phyloP scores from a whole-genome alignment of 768 basidiomycete species.

The Nidularia sp. region DNA sequence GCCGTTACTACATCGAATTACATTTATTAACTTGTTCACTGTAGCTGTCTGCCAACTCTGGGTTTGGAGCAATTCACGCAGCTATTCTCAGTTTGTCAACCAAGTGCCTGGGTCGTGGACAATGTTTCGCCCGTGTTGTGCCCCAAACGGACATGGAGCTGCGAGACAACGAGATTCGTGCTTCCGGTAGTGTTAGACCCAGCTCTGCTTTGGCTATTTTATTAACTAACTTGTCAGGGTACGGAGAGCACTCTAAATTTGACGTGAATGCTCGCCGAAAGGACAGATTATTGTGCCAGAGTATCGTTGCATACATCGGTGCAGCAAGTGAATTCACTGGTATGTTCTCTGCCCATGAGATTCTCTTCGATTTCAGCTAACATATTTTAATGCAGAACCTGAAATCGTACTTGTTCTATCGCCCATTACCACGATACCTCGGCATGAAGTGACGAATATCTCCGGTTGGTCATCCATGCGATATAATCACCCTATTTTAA shows the following conservation, averaged over 20 bases:
- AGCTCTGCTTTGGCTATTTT: not conserved
- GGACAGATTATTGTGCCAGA: constrained; percentile 56
- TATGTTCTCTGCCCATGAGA: constrained; percentile 13
- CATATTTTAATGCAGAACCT: constrained; percentile 41
- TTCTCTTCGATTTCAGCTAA: not conserved
- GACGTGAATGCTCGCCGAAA: constrained; percentile 50
- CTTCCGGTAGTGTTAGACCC: constrained; percentile 41
- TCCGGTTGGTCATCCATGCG: constrained; percentile 37
- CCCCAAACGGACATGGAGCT: constrained; percentile 69
- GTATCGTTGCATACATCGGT: constrained; percentile 64
- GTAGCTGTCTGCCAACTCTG: constrained; percentile 60
- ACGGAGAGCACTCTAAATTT: constrained; percentile 53
- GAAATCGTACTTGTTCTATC: constrained; percentile 72
- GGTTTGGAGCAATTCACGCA: constrained; percentile 83
- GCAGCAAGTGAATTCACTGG: constrained; percentile 71
- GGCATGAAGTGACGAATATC: constrained; percentile 56
- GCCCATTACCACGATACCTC: constrained; percentile 54
- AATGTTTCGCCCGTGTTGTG: constrained; percentile 51
- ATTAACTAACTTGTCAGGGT: constrained; percentile 30
- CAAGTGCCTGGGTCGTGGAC: constrained; percentile 56
- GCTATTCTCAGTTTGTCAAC: constrained; percentile 76
- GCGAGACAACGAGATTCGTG: constrained; percentile 45
- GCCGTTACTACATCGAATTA: not conserved
- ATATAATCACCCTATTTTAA: too few species aligned
- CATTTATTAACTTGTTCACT: not conserved